Evolutionary conservation across 495 filamentous ascomycete species (phyloP).

Genomic region (Penicillium maclennaniae): DNA sequence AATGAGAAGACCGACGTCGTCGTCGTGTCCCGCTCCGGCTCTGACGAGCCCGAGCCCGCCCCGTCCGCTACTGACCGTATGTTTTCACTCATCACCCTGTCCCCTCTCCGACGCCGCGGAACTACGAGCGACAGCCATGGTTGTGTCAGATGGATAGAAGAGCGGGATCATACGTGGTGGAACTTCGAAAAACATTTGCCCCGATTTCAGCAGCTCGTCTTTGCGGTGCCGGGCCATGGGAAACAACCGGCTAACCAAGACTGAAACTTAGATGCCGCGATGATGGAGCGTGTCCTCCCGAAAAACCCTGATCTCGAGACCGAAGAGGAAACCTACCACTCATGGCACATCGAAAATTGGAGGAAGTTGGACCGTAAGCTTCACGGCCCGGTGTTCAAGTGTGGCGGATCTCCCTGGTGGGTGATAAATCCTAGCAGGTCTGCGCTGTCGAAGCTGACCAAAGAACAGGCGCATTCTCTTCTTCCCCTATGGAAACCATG

Average conservation of each 20-base stretch:
- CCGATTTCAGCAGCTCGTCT: neutral
- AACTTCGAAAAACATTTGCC: neutral
- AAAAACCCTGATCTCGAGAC: slow-evolving; percentile 72
- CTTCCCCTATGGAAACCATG: slow-evolving; percentile 91
- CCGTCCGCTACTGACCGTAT: slow-evolving; percentile 70
- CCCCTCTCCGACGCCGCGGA: slow-evolving; percentile 4
- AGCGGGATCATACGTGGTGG: neutral
- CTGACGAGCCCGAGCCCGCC: slow-evolving; percentile 48
- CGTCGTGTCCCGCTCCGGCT: slow-evolving; percentile 72
- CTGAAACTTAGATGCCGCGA: slow-evolving; percentile 64
- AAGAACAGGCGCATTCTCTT: slow-evolving; percentile 78
- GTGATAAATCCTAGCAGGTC: slow-evolving; percentile 21
- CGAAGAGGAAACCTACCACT: slow-evolving; percentile 62
- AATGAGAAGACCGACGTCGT: slow-evolving; percentile 81
- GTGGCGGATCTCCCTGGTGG: slow-evolving; percentile 84
- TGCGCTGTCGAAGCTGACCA: slow-evolving; percentile 8
- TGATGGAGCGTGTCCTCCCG: slow-evolving; percentile 72
- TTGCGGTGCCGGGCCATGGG: neutral
- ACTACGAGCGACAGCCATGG: neutral
- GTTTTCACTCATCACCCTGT: slow-evolving; percentile 25
- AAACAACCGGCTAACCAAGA: slow-evolving; percentile 17
- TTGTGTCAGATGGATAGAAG: neutral
- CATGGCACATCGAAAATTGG: slow-evolving; percentile 88
- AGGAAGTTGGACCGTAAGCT: slow-evolving; percentile 66
- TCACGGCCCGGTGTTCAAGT: slow-evolving; percentile 83